Conservation (phyloP, 73 alveolate species). For the Stentor coeruleus region DNA sequence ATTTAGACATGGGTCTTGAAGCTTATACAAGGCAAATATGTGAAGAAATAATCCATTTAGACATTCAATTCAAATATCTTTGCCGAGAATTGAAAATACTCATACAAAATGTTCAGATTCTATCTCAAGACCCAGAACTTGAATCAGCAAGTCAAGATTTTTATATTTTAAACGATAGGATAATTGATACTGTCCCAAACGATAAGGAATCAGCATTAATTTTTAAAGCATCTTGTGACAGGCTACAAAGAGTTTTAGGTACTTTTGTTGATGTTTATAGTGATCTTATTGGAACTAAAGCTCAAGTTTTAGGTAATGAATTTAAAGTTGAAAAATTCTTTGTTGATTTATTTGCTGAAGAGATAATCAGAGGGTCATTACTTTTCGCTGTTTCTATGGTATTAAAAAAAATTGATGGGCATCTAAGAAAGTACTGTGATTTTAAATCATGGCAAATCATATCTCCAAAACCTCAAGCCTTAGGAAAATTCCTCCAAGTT, state of each 20-base stretch:
- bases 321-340: slow-evolving; percentile 52
- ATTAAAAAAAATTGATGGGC: slow-evolving; percentile 68
- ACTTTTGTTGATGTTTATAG: slow-evolving; percentile 30
- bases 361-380: slow-evolving; percentile 75
- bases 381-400: slow-evolving; percentile 70
- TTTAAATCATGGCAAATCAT: slow-evolving; percentile 73
- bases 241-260: slow-evolving; percentile 41
- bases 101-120: slow-evolving; percentile 44
- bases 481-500: slow-evolving; percentile 26
- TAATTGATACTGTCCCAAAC: slow-evolving; percentile 34
- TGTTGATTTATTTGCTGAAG: slow-evolving; percentile 71
- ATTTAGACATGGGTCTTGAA: slow-evolving; percentile 67
- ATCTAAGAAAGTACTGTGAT: slow-evolving; percentile 53
- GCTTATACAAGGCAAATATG: slow-evolving; percentile 55
- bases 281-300: slow-evolving; percentile 29
- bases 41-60: slow-evolving; percentile 65
- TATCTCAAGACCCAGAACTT: slow-evolving; percentile 56
- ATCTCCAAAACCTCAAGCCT: slow-evolving; percentile 48
- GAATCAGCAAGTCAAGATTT: slow-evolving; percentile 63
- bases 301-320: slow-evolving; percentile 35
- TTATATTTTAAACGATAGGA: slow-evolving; percentile 47
- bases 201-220: slow-evolving; percentile 61
- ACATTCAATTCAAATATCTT: slow-evolving; percentile 48
- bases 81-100: slow-evolving; percentile 57
- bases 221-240: slow-evolving; percentile 56